Base-by-base conservation (phyloP, 345 rosid species). In the Nasturtium officinale region DNA sequence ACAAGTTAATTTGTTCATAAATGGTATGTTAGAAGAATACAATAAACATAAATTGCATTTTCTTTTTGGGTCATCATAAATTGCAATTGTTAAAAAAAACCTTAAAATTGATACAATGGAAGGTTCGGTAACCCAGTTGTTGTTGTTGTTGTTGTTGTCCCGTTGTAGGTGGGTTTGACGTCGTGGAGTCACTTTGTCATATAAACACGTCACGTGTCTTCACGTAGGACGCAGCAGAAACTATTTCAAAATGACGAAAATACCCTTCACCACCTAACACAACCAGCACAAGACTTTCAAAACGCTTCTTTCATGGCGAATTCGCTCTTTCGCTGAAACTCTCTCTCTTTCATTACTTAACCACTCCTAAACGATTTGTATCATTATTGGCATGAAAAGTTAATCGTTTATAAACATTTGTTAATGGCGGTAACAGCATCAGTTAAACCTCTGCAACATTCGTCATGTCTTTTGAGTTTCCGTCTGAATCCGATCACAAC, bases 141-240 rank as follows among this genome's bases (percentile, higher is more conserved):
- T n/a, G n/a, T n/a, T n/a, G n/a, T n/a, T n/a, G n/a, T n/a, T n/a
- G n/a, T n/a, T n/a, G 66, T 66, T 3, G 33, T 23, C 25, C 20
- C 51, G 71, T 35, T 62, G 47, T 69, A 28, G 43, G 70, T 69
- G 64, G 75, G 47, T 16, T 62, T 28, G 72, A 59, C 79, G 74
- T 68, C 56, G 79, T 9, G 21, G 9, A 58, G 52, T 57, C 38
- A 8, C 56, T 25, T 56, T 17, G 38, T n/a, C 20, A 4, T 62
- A 29, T 29, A 25, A 45, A 45, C 58, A 29, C 66, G 54, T 68
- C 75, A 79, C 78, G 72, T 79, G 66, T 62, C 68, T 68, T 83
- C 86, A 83, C 84, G 82, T 82, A 72, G 54, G 69, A 48, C 3
- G 42, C 37, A 59, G 73, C 65, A 35, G 45, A 74, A 40, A 52